phyloP scores from a whole-genome alignment of 2,329 filamentous ascomycete species.

The Cladorrhinum sp. region DNA sequence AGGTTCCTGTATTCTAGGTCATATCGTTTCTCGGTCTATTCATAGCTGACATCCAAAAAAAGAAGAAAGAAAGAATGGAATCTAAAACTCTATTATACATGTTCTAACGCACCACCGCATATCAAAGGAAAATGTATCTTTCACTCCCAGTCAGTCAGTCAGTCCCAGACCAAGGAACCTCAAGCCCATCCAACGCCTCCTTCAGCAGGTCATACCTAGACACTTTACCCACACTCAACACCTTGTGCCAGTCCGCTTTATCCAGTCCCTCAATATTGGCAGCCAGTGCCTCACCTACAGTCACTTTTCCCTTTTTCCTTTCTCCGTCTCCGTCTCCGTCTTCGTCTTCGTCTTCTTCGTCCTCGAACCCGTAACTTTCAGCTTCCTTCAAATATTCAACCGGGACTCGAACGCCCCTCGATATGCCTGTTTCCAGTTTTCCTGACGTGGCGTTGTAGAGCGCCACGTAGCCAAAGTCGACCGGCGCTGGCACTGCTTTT shows the following conservation, averaged over 20 bases:
- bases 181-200: conserved; percentile 13
- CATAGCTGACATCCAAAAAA: too few species aligned
- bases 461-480: conserved; percentile 18
- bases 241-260: conserved; percentile 19
- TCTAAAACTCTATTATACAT: not conserved
- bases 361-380: conserved; percentile 14
- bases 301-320: conserved; percentile 14
- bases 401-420: conserved; percentile 12
- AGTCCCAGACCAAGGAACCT: conserved; percentile 21
- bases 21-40: too few species aligned
- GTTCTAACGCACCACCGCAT: too few species aligned
- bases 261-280: conserved; percentile 12
- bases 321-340: not conserved
- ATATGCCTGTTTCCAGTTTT: conserved; percentile 5
- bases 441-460: conserved; percentile 9
- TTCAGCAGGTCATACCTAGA: conserved; percentile 19
- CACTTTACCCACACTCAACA: conserved; percentile 2
- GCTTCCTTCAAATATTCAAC: conserved; percentile 11
- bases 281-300: conserved; percentile 16
- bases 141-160: too few species aligned
- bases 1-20: not conserved
- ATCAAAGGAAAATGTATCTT: too few species aligned
- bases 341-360: not conserved
- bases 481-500: not conserved
- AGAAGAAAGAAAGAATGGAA: not conserved